Evolutionary conservation across 2,329 filamentous ascomycete genomes (phyloP), one percentile per base, ranked within the genome.

Genomic region (Colletotrichum magnum): DNA sequence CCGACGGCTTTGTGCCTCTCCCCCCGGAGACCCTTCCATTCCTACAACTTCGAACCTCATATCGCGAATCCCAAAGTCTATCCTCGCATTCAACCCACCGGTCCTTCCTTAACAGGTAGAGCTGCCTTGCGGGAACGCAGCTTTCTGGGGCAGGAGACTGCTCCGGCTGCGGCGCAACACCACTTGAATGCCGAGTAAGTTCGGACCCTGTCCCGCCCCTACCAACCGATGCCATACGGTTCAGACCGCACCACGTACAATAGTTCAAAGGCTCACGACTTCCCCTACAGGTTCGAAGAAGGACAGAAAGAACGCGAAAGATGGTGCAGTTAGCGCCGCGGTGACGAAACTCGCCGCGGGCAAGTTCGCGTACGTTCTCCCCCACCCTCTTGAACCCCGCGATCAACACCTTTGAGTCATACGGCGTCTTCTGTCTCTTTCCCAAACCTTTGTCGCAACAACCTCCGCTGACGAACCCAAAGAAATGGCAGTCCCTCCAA

Each of bases 291-390:
- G 77, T 76, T 79, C 80, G 68, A 86, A 86, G 82, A 87, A 86
- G 78, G 80, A 85, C 75, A 85, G 81, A 78, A 88, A 86, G 80
- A 80, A 87, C 86, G 85, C 82, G 77, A 87, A 82, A 84, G 85
- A 87, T 75, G 80, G 79, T 75, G 83, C 84, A 74, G 85, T 87
- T 74, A 82, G 84, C 73, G 85, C 85, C 56, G 85, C 85, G 79
- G 82, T 87, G 80, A 86, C 83, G 71, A 86, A 84, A 75, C 84
- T 88, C 74, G 82, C 82, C 74, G 80, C 83, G 75, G 83, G 82
- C 75, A 87, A 85, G 78, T 85, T 86, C 79, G 79, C 81, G 85
- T 87, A 81, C 74, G 85, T 83, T 61, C 47, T 47, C 61, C 57
- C 58, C 48, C 58, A 56, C 58, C 59, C 50, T 9, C 36, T 43